Percentiles rank a stretch among this genome's conserved stretches.
Conservation (phyloP, 1,139 yeast species). For the Wickerhamomyces sp. region DNA sequence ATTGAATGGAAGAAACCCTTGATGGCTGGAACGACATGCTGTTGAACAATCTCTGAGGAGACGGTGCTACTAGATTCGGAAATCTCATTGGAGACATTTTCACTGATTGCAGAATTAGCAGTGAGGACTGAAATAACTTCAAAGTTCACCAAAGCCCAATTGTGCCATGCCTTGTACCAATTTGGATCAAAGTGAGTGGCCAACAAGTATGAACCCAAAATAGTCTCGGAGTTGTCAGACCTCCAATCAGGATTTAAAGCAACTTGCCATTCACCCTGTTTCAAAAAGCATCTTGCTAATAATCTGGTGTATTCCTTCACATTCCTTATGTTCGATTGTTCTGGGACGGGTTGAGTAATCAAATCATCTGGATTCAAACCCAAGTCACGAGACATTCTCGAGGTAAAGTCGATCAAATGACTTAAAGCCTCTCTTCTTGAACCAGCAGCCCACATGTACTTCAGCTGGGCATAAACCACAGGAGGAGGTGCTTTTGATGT, state of each 20-base stretch:
- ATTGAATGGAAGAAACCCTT: conserved; percentile 95
- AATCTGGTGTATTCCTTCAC: conserved; percentile 82
- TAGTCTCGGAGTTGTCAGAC: conserved; percentile 58
- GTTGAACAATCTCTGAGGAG: conserved; percentile 61
- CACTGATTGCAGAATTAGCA: conserved; percentile 31
- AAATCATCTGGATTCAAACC: conserved; percentile 78
- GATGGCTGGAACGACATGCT: conserved; percentile 92
- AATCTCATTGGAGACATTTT: conserved; percentile 26
- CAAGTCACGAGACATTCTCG: conserved; percentile 83
- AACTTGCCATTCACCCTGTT: conserved; percentile 98
- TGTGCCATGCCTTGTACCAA: conserved; percentile 99
- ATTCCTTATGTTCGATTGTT: conserved; percentile 66
- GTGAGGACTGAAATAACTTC: conserved; percentile 78
- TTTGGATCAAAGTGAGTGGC: conserved; percentile 91
- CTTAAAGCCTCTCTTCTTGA: conserved; percentile 81
- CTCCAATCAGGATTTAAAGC: conserved; percentile 77
- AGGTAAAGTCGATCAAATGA: conserved; percentile 84
- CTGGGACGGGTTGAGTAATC: conserved; percentile 84
- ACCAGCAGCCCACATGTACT: conserved; percentile 96
- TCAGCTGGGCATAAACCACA: conserved; percentile 93
- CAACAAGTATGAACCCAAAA: conserved; percentile 83
- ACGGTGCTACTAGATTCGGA: conserved; percentile 24
- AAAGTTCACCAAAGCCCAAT: conserved; percentile 97
- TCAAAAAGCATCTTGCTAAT: conserved; percentile 88
- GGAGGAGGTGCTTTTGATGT: conserved; percentile 89